Conservation (phyloP, 116 monocot genomes). For the Phalaenopsis hybrid region DNA sequence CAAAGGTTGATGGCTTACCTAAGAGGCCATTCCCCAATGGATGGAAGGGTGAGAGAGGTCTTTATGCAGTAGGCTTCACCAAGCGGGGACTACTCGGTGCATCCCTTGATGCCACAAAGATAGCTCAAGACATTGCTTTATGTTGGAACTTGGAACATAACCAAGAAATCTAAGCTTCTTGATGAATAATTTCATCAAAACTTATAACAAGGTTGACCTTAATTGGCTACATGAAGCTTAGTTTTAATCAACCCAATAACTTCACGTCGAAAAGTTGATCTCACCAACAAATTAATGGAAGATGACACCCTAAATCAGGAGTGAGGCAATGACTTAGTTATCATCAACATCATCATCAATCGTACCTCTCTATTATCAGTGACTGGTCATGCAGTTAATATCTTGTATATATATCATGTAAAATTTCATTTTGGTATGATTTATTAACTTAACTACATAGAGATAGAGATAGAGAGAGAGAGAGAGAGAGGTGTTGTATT, state of each 20-base stretch:
- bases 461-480: too few species aligned
- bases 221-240: too few species aligned
- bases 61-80: conserved; percentile 59
- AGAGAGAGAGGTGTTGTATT: neutral
- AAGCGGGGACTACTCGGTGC: conserved; percentile 45
- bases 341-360: neutral
- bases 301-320: too few species aligned
- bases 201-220: too few species aligned
- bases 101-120: conserved; percentile 45
- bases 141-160: conserved; percentile 17
- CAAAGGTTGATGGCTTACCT: conserved; percentile 48
- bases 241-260: neutral
- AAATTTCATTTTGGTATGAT: conserved; percentile 19
- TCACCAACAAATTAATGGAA: too few species aligned
- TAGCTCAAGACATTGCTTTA: conserved; percentile 44
- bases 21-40: conserved; percentile 49
- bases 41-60: conserved; percentile 57
- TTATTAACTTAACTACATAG: conserved; percentile 15
- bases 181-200: neutral
- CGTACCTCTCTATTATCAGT: neutral
- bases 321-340: too few species aligned
- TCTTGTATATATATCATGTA: conserved; percentile 25
- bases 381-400: neutral
- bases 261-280: neutral
- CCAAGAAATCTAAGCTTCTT: neutral